These are phyloP conservation scores for Mycosphaerella sp. DNA, from an alignment of 2,329 filamentous ascomycete genomes.

Conservation along the genomic window DNA sequence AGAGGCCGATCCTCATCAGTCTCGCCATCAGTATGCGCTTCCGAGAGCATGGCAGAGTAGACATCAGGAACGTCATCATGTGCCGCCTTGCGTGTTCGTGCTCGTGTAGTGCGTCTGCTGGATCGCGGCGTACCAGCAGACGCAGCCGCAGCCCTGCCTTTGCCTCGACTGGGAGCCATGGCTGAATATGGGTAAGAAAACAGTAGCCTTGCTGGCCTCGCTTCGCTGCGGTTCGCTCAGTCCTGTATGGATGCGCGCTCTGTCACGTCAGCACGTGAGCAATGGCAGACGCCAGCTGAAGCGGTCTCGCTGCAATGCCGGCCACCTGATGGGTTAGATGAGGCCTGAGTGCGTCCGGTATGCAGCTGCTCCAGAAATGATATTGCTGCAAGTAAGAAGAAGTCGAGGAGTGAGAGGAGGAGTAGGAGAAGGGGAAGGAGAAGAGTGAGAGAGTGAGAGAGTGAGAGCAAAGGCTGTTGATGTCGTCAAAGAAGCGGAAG, in stretches of 20 bases:
- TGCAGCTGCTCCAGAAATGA: not conserved
- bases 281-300: not conserved
- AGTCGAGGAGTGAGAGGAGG: not conserved
- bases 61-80: constrained; percentile 20
- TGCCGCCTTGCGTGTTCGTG: constrained; percentile 9
- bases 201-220: not conserved
- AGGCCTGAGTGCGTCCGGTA: not conserved
- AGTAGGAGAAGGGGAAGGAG: not conserved
- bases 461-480: not conserved
- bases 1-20: constrained; percentile 22
- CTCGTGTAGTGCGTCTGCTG: constrained; percentile 14
- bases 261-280: not conserved
- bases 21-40: constrained; percentile 20
- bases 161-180: constrained; percentile 31
- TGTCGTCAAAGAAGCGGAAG: not conserved
- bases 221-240: not conserved
- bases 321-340: not conserved
- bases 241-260: not conserved
- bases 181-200: not conserved
- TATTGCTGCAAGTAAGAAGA: not conserved
- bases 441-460: not conserved
- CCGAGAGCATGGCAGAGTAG: constrained; percentile 29
- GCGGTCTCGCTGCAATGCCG: not conserved
- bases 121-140: constrained; percentile 1
- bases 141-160: constrained; percentile 17